Evolutionary conservation across 306 rosid species (phyloP).

Genomic region (Abrus pulchellus): DNA sequence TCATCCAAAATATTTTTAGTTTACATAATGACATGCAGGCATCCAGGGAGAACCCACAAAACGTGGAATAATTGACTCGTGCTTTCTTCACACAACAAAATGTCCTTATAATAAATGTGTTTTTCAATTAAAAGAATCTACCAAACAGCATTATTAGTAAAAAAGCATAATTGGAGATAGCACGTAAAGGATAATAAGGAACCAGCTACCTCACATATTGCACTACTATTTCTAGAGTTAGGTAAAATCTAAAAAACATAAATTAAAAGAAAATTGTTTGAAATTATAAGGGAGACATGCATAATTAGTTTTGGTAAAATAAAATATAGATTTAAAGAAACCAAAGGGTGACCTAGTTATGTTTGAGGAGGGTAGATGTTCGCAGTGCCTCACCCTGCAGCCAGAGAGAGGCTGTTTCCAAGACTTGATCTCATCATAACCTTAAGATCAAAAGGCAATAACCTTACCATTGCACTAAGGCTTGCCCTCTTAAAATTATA

Average conservation of each 20-base stretch:
- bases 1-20: constrained; percentile 26
- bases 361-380: too few species aligned
- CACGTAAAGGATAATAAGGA: constrained; percentile 34
- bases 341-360: background rate
- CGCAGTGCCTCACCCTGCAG: background rate
- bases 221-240: constrained; percentile 5
- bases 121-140: background rate
- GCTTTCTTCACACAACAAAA: constrained; percentile 26
- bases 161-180: constrained; percentile 26
- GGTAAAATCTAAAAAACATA: background rate
- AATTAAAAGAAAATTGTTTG: constrained; percentile 31
- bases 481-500: background rate
- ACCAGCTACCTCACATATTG: constrained; percentile 24
- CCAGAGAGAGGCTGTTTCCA: background rate
- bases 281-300: constrained; percentile 22
- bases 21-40: constrained; percentile 25
- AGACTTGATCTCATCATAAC: background rate
- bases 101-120: background rate
- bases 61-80: constrained; percentile 10
- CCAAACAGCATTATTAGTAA: background rate
- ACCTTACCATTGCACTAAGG: background rate
- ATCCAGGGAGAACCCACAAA: constrained; percentile 24
- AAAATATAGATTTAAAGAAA: background rate
- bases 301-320: background rate
- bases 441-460: background rate